These are phyloP conservation scores for Podaxis pistillaris DNA, from an alignment of 768 basidiomycete genomes.

Conservation along the genomic window DNA sequence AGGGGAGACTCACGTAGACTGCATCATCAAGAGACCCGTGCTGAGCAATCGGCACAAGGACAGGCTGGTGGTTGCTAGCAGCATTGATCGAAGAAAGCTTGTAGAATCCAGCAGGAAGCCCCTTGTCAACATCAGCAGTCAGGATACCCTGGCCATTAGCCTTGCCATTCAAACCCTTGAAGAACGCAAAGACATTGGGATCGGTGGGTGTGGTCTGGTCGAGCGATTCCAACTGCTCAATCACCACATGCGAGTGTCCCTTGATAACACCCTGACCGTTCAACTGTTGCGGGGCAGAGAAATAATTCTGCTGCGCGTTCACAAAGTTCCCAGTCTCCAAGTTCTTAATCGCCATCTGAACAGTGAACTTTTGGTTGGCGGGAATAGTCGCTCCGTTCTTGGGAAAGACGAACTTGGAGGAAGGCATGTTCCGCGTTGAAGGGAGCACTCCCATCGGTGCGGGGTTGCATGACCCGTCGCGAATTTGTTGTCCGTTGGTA, in stretches of 20 bases:
- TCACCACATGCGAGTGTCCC: slow-evolving; percentile 60
- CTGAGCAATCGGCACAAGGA: slow-evolving; percentile 56
- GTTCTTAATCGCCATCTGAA: slow-evolving; percentile 45
- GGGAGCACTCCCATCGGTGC: slow-evolving; percentile 59
- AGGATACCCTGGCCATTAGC: slow-evolving; percentile 49
- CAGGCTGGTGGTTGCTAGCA: slow-evolving; percentile 61
- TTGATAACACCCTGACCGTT: slow-evolving; percentile 50
- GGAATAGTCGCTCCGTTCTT: slow-evolving; percentile 42
- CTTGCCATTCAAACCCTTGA: too few relatives aligned
- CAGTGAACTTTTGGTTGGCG: slow-evolving; percentile 49
- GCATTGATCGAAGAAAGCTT: slow-evolving; percentile 57
- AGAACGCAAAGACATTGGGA: slow-evolving; percentile 29
- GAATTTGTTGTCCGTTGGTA: slow-evolving; percentile 54
- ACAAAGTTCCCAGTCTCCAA: slow-evolving; percentile 55
- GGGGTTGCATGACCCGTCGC: slow-evolving; percentile 58
- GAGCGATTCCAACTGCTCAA: slow-evolving; percentile 47
- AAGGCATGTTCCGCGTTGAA: slow-evolving; percentile 44
- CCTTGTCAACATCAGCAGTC: slow-evolving; percentile 49
- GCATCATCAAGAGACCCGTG: slow-evolving; percentile 59
- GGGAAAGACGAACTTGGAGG: slow-evolving; percentile 47
- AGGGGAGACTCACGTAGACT: slow-evolving; percentile 44
- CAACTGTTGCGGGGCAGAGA: slow-evolving; percentile 54
- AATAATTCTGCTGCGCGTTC: slow-evolving; percentile 52
- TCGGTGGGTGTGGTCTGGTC: slow-evolving; percentile 45
- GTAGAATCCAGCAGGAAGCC: slow-evolving; percentile 60